Evolutionary conservation across 2,329 filamentous ascomycete genomes (phyloP), one percentile per base, ranked within the genome.

Genomic region (Pseudogymnoascus sp.): DNA sequence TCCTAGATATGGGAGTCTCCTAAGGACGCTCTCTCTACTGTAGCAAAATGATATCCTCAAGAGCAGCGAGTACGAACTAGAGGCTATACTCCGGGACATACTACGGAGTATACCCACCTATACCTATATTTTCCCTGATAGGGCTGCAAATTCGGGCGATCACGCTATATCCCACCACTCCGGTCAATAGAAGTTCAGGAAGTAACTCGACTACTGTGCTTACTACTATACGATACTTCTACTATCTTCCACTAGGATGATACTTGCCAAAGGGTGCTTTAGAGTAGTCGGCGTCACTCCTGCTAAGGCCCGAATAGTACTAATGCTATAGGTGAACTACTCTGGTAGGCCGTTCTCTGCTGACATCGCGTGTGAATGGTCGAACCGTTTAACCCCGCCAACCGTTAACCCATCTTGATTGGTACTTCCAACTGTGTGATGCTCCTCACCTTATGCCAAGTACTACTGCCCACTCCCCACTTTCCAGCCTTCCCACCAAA

Each of bases 131-230:
- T 33, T 7, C 30, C 9, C 7, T 33, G 30, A 33, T 50, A 50
- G 25, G 8, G 43, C 43, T 50, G 25, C 43, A 18, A 30, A 18
- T 15, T 15, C n/a, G 6, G 43, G n/a, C 43, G 25, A 50, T 50
- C 43, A 50, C 25, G 43, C 43, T 50, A 50, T 50, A 47, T 50
- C 43, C 43, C 43, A 50, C 25, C 43, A 50, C 43, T 30, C 43
- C 30, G 43, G 43, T 30, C 22, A 11, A n/a, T 14, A 47, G 20
- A 22, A 43, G 14, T n/a, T 14, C 6, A 37, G n/a, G 37, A 38
- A n/a, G 22, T 47, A 47, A 18, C n/a, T n/a, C 25, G 14, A 30
- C 43, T 18, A 30, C 25, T 11, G 4, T 18, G 43, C n/a, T 18
- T 50, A 50, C 43, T 50, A 30, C 43, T 30, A 50, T 50, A 30